phyloP scores from a whole-genome alignment of 495 filamentous ascomycete genomes.

The Talaromyces trachyspermus region DNA sequence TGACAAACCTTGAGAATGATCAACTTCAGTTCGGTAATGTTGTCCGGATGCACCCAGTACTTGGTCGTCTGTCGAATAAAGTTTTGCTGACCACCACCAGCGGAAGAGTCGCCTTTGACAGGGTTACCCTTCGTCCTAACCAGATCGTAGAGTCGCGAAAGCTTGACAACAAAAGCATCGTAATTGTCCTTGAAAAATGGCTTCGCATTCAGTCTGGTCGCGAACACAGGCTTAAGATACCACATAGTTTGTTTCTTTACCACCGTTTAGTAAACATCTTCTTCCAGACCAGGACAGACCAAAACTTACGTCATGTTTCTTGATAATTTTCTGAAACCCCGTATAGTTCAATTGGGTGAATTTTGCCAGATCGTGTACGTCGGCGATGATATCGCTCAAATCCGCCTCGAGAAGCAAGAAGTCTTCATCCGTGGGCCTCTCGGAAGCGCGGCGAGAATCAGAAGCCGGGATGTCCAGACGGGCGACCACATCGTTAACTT shows the following conservation, averaged over 20 bases:
- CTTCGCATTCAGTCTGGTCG: constrained; percentile 83
- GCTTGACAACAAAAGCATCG: constrained; percentile 89
- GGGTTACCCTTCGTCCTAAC: constrained; percentile 90
- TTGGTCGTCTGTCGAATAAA: constrained; percentile 98
- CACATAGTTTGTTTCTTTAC: constrained; percentile 84
- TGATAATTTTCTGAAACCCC: constrained; percentile 99
- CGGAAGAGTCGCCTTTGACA: constrained; percentile 81
- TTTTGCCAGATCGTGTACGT: constrained; percentile 97
- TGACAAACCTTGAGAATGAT: constrained; percentile 73
- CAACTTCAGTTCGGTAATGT: constrained; percentile 95
- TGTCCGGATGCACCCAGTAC: constrained; percentile 99
- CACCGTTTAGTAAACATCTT: constrained; percentile 10
- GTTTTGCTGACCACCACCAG: constrained; percentile 87
- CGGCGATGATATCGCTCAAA: constrained; percentile 94
- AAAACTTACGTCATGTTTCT: constrained; percentile 89
- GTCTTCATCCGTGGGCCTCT: constrained; percentile 69
- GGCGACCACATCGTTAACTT: constrained; percentile 79
- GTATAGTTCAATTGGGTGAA: constrained; percentile 99
- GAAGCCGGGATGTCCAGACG: constrained; percentile 46
- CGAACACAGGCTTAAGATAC: constrained; percentile 91
- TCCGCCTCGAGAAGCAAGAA: constrained; percentile 92
- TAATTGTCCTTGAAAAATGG: constrained; percentile 99
- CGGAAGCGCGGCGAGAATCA: constrained; percentile 15
- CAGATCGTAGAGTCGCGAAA: constrained; percentile 91
- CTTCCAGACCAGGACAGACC: no score